Conservation (phyloP, 2,329 filamentous ascomycete genomes). For the Pseudocercospora fijiensis region DNA sequence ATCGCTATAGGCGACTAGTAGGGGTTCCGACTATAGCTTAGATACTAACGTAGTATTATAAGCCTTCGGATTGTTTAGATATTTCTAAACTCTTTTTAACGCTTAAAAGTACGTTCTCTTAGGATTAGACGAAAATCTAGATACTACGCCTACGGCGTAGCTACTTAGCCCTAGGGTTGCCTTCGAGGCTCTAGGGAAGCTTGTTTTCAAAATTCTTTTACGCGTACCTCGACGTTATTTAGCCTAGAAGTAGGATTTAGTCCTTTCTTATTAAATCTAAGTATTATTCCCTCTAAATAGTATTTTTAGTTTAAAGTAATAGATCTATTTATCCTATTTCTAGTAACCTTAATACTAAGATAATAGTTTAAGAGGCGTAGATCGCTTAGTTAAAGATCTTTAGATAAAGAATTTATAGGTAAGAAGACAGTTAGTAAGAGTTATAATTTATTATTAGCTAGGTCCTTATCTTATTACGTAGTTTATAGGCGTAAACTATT, state of each 20-base stretch:
- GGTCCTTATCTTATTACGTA: too few species aligned
- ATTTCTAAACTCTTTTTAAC: too few species aligned
- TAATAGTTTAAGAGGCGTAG: constrained; percentile 11
- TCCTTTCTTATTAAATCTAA: constrained; percentile 16
- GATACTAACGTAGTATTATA: constrained; percentile 10
- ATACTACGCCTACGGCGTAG: too few species aligned
- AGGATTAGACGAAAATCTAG: too few species aligned
- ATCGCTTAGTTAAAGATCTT: neutral
- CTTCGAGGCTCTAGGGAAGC: constrained; percentile 4
- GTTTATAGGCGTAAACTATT: too few species aligned
- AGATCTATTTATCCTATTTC: constrained; percentile 12
- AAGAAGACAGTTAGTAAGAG: constrained; percentile 7
- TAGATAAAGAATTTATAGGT: constrained; percentile 7
- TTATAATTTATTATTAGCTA: too few species aligned
- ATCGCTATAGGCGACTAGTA: neutral
- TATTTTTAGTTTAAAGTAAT: constrained; percentile 9
- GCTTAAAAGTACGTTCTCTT: too few species aligned
- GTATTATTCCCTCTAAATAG: constrained; percentile 12
- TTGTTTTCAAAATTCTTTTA: constrained; percentile 13
- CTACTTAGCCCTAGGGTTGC: constrained; percentile 6
- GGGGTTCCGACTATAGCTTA: constrained; percentile 4
- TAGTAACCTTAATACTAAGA: constrained; percentile 13
- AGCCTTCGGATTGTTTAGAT: too few species aligned
- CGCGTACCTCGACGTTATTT: constrained; percentile 5
- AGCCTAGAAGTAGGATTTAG: constrained; percentile 13